A percentile compares a stretch with the other conserved stretches of the same genome.
Evolutionary conservation across 768 basidiomycete species (phyloP).

Genomic region (Tephrocybe sp.): DNA sequence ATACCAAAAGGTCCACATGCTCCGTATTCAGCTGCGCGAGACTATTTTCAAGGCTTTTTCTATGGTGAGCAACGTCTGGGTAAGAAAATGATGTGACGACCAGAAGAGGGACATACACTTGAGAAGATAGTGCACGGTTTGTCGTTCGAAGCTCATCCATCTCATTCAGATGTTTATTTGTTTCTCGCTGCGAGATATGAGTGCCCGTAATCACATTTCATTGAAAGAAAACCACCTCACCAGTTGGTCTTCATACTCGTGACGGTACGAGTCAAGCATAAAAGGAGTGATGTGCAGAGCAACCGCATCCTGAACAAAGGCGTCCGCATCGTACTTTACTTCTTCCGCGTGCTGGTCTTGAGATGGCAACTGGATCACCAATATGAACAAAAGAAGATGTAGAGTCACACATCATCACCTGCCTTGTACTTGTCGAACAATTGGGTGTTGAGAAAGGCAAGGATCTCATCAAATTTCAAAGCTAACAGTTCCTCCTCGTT

Average conservation of each 20-base stretch:
- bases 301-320: constrained; percentile 87
- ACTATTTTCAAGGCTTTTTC: constrained; percentile 77
- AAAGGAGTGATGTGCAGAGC: constrained; percentile 89
- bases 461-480: constrained; percentile 90
- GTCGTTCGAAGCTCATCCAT: constrained; percentile 80
- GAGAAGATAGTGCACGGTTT: constrained; percentile 72
- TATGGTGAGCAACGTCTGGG: constrained; percentile 26
- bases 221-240: constrained; percentile 26
- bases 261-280: constrained; percentile 89
- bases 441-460: constrained; percentile 77
- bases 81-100: background rate
- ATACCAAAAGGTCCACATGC: constrained; percentile 74
- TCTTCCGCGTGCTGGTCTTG: constrained; percentile 26
- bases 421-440: constrained; percentile 83
- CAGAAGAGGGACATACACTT: constrained; percentile 61
- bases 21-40: constrained; percentile 81
- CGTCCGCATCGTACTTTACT: constrained; percentile 64
- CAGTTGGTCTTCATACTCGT: constrained; percentile 84
- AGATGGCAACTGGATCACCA: constrained; percentile 24
- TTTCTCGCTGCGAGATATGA: constrained; percentile 44
- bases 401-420: constrained; percentile 8
- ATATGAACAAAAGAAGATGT: background rate
- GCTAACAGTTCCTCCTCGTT: constrained; percentile 79
- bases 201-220: background rate
- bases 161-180: constrained; percentile 82